These are phyloP conservation scores for Aspergillus tamarii DNA, from an alignment of 2,329 filamentous ascomycete genomes.

Conservation along the genomic window DNA sequence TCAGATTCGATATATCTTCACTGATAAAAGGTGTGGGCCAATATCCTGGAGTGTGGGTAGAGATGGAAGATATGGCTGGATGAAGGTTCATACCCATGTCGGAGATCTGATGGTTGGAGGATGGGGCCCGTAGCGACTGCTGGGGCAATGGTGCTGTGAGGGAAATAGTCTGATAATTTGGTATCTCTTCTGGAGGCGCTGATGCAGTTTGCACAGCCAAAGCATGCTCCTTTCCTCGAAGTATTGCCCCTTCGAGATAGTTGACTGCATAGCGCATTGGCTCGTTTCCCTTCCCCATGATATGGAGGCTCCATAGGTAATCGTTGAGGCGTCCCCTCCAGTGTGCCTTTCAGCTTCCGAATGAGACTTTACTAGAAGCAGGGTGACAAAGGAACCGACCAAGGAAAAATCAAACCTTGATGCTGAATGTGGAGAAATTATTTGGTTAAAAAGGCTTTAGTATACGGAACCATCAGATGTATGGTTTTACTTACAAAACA, in stretches of 20 bases:
- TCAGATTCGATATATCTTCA: no score
- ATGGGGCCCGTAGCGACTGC: no score
- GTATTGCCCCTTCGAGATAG: constrained; percentile 2
- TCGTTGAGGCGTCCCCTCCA: not conserved
- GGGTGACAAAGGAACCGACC: not conserved
- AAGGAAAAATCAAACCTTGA: not conserved
- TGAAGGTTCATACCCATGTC: no score
- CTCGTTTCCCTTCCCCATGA: constrained; percentile 4
- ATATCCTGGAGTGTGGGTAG: no score
- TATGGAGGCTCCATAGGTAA: constrained; percentile 1
- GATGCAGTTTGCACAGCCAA: constrained; percentile 3
- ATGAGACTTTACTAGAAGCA: not conserved
- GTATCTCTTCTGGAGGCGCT: not conserved
- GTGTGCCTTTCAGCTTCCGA: not conserved
- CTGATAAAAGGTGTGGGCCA: no score
- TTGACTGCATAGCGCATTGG: constrained; percentile 6
- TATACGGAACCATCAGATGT: not conserved
- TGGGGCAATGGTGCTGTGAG: no score
- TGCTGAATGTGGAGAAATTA: not conserved
- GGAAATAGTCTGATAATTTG: no score
- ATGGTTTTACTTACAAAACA: not conserved
- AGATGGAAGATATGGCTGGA: no score
- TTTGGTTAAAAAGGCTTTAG: not conserved
- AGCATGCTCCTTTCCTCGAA: constrained; percentile 7
- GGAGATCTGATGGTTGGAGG: no score